phyloP scores from a whole-genome alignment of 31 red algal genomes.

The Endocladia muricata region DNA sequence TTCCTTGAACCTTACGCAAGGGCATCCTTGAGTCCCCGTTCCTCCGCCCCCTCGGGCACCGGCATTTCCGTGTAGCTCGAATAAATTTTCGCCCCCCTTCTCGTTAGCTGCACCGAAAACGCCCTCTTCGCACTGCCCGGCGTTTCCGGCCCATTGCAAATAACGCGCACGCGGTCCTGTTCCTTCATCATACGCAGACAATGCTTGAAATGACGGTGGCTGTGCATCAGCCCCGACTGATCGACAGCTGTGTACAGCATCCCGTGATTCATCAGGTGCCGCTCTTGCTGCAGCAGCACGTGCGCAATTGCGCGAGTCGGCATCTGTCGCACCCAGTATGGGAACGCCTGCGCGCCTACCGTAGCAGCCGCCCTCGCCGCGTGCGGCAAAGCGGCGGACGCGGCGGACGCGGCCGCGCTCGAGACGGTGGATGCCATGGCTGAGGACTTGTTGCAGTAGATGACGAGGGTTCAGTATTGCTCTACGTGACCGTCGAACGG shows the following conservation, averaged over 20 bases:
- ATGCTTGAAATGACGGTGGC: constrained; percentile 27
- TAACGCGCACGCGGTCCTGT: constrained; percentile 4
- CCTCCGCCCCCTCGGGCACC: background rate
- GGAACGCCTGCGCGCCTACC: background rate
- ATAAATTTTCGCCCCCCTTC: constrained; percentile 5
- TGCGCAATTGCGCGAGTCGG: constrained; percentile 10
- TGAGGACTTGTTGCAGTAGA: no score
- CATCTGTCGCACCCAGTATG: constrained; percentile 7
- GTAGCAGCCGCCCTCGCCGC: background rate
- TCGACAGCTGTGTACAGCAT: background rate
- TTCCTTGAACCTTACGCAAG: no score
- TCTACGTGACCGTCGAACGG: no score
- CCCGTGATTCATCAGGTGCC: background rate
- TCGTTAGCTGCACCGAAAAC: constrained; percentile 1
- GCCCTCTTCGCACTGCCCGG: constrained; percentile 8
- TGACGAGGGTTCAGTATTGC: no score
- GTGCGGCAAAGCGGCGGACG: background rate
- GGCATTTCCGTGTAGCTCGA: background rate
- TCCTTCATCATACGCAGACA: constrained; percentile 17
- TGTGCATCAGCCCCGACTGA: background rate
- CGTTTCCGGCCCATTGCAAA: constrained; percentile 12
- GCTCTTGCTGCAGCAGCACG: background rate
- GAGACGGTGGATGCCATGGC: constrained; percentile 7
- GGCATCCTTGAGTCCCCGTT: background rate
- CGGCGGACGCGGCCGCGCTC: background rate